Evolutionary conservation across 1,139 yeast genomes (phyloP), one percentile per base, ranked within the genome.

Genomic region (Taphrina pruni): DNA sequence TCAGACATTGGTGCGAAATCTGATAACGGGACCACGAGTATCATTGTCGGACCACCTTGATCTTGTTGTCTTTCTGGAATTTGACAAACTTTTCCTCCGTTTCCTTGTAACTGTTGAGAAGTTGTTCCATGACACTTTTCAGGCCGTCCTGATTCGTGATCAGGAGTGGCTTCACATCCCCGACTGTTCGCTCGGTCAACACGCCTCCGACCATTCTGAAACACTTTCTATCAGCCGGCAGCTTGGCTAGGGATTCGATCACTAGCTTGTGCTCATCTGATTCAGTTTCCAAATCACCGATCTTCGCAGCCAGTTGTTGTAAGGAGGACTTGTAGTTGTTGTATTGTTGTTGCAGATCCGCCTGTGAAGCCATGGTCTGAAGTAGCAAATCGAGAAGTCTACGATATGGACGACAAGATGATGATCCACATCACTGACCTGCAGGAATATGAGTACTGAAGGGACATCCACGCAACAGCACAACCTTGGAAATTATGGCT

Each of bases 131-230:
- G 7, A 80, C 82, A 51, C 75, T 73, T 43, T 75, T 66, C 35
- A 74, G 76, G 11, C 82, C 84, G 71, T 80, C 77, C 73, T 82
- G 78, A 74, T 92, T 96, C 35, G 84, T 82, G 70, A 84, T 82
- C 69, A 95, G 81, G 12, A 89, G 83, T 60, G 89, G 89, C 20
- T 84, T 79, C 7, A 93, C 96, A 61, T 90, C 92, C 46, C 84
- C 87, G 2, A 92, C 94, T 6, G 87, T 84, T 73, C 90, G 88
- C 76, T 93, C 96, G 36, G 93, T 90, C 62, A 95, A 82, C 0
- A 94, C 97, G 4, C 97, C 96, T 17, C 97, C 97, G 54, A 94
- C 85, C 97, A 94, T 91, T 76, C 96, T 87, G 80, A 87, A 93
- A 76, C 98, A 92, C 75, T 88, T 88, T 71, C 99, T 85, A 57